Evolutionary conservation across 2,329 filamentous ascomycete species (phyloP).

Genomic region (Cladosporium sp.): DNA sequence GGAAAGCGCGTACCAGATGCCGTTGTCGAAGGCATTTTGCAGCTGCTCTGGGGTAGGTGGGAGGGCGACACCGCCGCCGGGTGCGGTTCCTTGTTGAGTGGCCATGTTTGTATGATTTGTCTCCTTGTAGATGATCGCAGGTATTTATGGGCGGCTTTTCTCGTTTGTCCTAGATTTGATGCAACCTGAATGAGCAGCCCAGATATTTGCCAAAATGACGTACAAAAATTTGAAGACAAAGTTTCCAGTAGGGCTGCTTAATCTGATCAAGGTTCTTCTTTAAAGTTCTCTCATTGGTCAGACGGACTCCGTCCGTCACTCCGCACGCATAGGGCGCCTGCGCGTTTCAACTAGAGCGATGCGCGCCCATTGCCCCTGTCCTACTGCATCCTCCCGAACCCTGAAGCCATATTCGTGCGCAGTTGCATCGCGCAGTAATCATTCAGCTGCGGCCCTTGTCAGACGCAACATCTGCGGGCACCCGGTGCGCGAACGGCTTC

Average conservation of each 20-base stretch:
- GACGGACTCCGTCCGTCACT: too few relatives aligned
- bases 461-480: neutral
- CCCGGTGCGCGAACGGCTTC: neutral
- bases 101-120: neutral
- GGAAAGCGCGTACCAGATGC: conserved; percentile 76
- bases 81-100: neutral
- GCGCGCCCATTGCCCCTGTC: conserved; percentile 3
- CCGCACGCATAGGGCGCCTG: neutral
- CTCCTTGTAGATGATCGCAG: neutral
- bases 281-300: too few relatives aligned
- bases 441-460: too few relatives aligned
- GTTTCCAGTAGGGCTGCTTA: too few relatives aligned
- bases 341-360: conserved; percentile 6
- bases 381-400: conserved; percentile 5
- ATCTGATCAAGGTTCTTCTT: too few relatives aligned
- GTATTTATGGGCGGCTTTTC: too few relatives aligned
- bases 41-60: conserved; percentile 23
- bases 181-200: too few relatives aligned
- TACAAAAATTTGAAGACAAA: too few relatives aligned
- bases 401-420: neutral
- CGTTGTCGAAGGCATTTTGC: conserved; percentile 60
- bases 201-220: too few relatives aligned
- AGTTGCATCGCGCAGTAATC: neutral
- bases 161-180: too few relatives aligned
- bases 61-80: conserved; percentile 6